Percentiles rank a stretch among this genome's conserved stretches.
Evolutionary conservation across 192 early-diverging fungal species (phyloP).

Genomic region (Chytriomyces sp.): DNA sequence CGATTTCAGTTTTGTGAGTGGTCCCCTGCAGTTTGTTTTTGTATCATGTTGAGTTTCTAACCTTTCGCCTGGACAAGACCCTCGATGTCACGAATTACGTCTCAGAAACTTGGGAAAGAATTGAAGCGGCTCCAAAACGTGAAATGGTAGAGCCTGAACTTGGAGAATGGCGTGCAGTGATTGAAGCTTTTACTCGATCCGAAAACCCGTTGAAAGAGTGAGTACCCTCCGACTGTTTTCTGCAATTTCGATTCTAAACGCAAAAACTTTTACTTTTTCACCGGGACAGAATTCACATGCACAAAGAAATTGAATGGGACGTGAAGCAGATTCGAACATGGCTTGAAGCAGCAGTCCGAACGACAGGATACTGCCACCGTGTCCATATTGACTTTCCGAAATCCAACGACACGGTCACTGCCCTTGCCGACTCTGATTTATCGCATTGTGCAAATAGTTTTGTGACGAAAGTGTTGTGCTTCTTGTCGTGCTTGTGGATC

Average conservation of each 20-base stretch:
- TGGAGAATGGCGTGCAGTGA: slow-evolving; percentile 10
- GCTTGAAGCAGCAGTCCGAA: slow-evolving; percentile 35
- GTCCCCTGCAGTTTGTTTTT: not conserved
- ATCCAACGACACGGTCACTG: slow-evolving; percentile 39
- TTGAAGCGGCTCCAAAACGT: slow-evolving; percentile 41
- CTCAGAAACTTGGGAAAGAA: slow-evolving; percentile 30
- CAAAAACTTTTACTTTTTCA: not conserved
- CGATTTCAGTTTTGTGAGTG: slow-evolving; percentile 7
- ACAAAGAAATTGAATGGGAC: slow-evolving; percentile 52
- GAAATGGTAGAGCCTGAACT: slow-evolving; percentile 14
- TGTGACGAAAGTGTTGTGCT: slow-evolving; percentile 31
- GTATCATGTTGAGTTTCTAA: not conserved
- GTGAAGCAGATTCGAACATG: slow-evolving; percentile 36
- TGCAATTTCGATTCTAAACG: not conserved
- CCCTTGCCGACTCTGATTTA: slow-evolving; percentile 31
- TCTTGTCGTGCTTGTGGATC: slow-evolving; percentile 57
- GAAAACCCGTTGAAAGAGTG: slow-evolving; percentile 42
- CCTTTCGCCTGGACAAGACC: not conserved
- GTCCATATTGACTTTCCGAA: slow-evolving; percentile 44
- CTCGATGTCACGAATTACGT: slow-evolving; percentile 41
- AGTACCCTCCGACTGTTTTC: not conserved
- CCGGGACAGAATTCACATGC: slow-evolving; percentile 34
- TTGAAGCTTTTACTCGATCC: slow-evolving; percentile 17
- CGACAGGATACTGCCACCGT: slow-evolving; percentile 40
- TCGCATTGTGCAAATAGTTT: slow-evolving; percentile 29